Percentiles rank a stretch among this genome's conserved stretches.
Evolutionary conservation across 2,329 filamentous ascomycete genomes (phyloP).

Genomic region (Bipolaris sorokiniana): DNA sequence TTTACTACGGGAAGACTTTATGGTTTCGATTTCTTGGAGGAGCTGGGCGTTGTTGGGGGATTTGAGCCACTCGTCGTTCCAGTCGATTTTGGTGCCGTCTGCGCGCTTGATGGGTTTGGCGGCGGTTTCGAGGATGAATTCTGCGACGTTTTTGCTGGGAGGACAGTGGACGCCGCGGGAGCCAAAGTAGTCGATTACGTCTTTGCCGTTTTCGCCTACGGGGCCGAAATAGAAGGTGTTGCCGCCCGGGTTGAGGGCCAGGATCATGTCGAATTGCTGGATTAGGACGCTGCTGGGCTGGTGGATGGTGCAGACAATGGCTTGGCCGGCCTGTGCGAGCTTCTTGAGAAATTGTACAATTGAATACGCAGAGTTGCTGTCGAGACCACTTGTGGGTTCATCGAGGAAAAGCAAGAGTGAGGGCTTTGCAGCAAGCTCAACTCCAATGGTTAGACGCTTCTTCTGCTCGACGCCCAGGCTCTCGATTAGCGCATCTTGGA

Average conservation of each 20-base stretch:
- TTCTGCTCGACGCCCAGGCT: constrained; percentile 72
- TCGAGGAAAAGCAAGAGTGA: constrained; percentile 72
- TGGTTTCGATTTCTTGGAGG: constrained; percentile 68
- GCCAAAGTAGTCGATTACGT: constrained; percentile 71
- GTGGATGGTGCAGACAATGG: constrained; percentile 76
- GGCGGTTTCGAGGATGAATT: constrained; percentile 70
- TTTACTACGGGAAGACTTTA: constrained; percentile 64
- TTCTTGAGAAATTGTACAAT: constrained; percentile 74
- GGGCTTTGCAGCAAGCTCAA: constrained; percentile 68
- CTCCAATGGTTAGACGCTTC: constrained; percentile 75
- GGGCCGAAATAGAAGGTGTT: constrained; percentile 77
- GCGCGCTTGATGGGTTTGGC: constrained; percentile 61
- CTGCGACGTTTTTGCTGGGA: constrained; percentile 68
- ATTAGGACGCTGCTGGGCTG: constrained; percentile 73
- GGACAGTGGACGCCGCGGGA: constrained; percentile 70
- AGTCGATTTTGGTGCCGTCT: constrained; percentile 67
- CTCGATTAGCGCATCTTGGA: constrained; percentile 70
- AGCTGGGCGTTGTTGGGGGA: constrained; percentile 67
- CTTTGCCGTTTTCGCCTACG: constrained; percentile 69
- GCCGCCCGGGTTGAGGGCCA: constrained; percentile 71
- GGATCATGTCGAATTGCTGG: constrained; percentile 75
- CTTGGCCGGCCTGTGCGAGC: constrained; percentile 68
- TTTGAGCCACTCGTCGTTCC: constrained; percentile 76
- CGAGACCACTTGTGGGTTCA: constrained; percentile 73
- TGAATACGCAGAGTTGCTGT: constrained; percentile 71